Base-by-base conservation (phyloP, 2,329 filamentous ascomycete species). In the Epichloe coenophiala region DNA sequence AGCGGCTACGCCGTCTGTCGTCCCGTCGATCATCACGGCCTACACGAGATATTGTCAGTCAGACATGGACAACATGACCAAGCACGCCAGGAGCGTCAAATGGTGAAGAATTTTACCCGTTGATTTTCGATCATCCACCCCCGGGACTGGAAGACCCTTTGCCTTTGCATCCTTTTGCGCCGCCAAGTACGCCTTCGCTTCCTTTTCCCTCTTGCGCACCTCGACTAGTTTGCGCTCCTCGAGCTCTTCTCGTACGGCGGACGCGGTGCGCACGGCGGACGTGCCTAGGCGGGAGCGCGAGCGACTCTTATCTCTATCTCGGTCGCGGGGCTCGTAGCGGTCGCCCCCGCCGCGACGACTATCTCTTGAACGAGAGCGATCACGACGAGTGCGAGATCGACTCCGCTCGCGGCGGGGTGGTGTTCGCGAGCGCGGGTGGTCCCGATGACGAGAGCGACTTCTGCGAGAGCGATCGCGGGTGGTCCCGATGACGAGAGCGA, bases 161-260 rank as follows among this genome's bases (percentile, higher is more conserved):
- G 73, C 72, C 33, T 76, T 71, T 35, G 79, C 78, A 56, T 81
- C 78, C 54, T 77, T 75, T 57, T 81, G 77, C 3, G 77, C 78
- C 6, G 78, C 78, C 38, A 82, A 67, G 57, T 83, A 83, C 4
- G 77, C 78, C 61, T 81, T 82, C 39, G 80, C 80, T 62, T 83
- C 79, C 55, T 74, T 74, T 61, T 82, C 78, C 47, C 79, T 74
- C 60, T 80, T 78, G 61, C 73, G 77, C 49, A 80, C 78, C 57
- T 81, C 78, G 52, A 76, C 75, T 55, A 76, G 73, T 60, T 83
- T 83, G 71, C 77, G 77, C 15, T 71, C 72, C 57, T 80, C 76
- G 27, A 71, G 66, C 40, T 71, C 72, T n/a, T 73, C 69, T 46
- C 72, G 72, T 51, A 70, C 63, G 15, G 62, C 64, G 1, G 68